Percentiles rank a stretch among this genome's conserved stretches.
Evolutionary conservation across 768 basidiomycete genomes (phyloP).

Genomic region (Tricholoma furcatifolium): DNA sequence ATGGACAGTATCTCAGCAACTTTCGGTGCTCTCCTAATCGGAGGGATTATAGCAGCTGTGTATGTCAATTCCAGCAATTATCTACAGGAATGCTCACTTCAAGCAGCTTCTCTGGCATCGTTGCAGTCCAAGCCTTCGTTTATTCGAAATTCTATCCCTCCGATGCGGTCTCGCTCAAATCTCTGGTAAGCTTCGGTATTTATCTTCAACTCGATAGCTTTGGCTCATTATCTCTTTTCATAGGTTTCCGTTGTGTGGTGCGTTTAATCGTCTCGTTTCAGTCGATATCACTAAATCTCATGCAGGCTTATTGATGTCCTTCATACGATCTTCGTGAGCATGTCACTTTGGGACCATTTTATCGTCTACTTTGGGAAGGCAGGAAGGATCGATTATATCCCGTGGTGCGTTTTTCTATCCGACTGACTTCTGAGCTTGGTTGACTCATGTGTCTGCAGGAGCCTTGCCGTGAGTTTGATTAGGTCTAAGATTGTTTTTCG

Average conservation of each 20-base stretch:
- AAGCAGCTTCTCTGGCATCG: constrained; percentile 39
- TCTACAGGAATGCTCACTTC: not conserved
- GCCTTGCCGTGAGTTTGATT: constrained; percentile 32
- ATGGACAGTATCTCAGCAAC: constrained; percentile 28
- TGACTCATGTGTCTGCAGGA: constrained; percentile 23
- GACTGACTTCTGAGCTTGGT: not conserved
- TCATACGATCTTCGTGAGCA: constrained; percentile 36
- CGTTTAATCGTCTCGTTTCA: not conserved
- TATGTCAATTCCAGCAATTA: constrained; percentile 17
- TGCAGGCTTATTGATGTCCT: constrained; percentile 28
- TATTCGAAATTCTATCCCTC: constrained; percentile 39
- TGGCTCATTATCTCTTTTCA: not conserved
- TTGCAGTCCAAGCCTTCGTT: constrained; percentile 35
- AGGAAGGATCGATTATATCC: constrained; percentile 38
- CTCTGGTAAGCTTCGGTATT: constrained; percentile 25
- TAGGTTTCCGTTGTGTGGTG: constrained; percentile 29
- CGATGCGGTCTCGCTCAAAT: constrained; percentile 29
- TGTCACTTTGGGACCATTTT: constrained; percentile 38
- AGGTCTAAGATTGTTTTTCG: not conserved
- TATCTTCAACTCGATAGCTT: not conserved
- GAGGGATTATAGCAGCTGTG: constrained; percentile 38
- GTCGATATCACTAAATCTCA: not conserved
- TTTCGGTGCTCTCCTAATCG: constrained; percentile 41
- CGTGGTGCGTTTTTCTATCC: constrained; percentile 31
- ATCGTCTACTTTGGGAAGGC: constrained; percentile 41